Percentiles rank a stretch among this genome's conserved stretches.
These are phyloP conservation scores for Sugiyamaella boreocaroliniensis DNA, from an alignment of 805 yeast species.

Conservation along the genomic window DNA sequence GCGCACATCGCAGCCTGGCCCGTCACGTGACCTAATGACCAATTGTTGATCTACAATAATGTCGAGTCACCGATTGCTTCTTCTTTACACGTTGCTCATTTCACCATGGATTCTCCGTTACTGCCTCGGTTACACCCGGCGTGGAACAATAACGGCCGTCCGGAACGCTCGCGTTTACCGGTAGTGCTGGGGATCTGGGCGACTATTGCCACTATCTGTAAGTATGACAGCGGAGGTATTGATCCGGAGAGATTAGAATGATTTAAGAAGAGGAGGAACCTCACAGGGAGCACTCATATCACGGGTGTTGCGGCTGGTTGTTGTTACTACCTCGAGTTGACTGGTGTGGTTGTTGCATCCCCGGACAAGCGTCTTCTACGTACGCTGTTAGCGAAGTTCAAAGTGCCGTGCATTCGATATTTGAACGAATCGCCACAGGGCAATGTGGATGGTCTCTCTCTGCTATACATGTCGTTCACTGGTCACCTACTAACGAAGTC, in stretches of 20 bases:
- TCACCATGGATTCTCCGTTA: neutral
- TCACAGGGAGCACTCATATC: no score
- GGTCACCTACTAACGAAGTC: neutral
- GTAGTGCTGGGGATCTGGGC: slow-evolving; percentile 5
- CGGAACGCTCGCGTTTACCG: neutral
- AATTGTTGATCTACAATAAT: neutral
- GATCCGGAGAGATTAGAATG: neutral
- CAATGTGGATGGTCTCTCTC: neutral
- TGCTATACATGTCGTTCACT: neutral
- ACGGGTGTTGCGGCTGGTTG: no score
- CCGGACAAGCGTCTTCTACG: no score
- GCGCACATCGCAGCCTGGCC: no score
- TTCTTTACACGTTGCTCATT: no score
- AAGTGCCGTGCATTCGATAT: no score
- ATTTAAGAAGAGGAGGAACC: no score
- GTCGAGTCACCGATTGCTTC: no score
- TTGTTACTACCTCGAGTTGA: no score
- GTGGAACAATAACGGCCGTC: neutral
- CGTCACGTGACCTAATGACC: neutral
- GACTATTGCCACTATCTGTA: slow-evolving; percentile 6
- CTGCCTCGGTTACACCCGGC: neutral
- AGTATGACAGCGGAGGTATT: neutral
- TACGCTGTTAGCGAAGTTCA: no score
- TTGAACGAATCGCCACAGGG: neutral
- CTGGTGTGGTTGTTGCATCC: no score